Evolutionary conservation across 306 rosid genomes (phyloP).

Genomic region (Lathyrus tuberosus): DNA sequence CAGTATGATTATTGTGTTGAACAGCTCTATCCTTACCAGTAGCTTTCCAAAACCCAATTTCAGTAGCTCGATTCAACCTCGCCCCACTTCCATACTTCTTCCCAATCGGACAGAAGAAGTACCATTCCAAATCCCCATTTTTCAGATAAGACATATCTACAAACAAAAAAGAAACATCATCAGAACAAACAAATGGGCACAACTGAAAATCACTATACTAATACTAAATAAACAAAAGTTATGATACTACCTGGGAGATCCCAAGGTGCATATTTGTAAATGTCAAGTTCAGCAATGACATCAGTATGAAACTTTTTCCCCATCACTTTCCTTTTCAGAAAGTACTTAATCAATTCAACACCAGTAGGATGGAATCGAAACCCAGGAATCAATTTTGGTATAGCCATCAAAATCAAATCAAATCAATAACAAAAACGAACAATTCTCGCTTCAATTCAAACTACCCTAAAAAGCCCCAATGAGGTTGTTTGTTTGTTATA

Average conservation of each 20-base stretch:
- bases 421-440: constrained; percentile 8
- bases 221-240: neutral
- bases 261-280: constrained; percentile 71
- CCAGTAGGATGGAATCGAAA: constrained; percentile 74
- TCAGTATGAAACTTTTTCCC: constrained; percentile 40
- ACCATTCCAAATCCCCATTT: constrained; percentile 69
- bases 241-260: constrained; percentile 70
- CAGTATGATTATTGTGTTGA: constrained; percentile 18
- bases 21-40: constrained; percentile 69
- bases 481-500: neutral
- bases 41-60: constrained; percentile 72
- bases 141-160: constrained; percentile 53
- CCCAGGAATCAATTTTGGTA: constrained; percentile 53
- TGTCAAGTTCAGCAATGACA: constrained; percentile 61
- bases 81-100: constrained; percentile 64
- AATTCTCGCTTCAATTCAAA: neutral
- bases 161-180: neutral
- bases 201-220: neutral
- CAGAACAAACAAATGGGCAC: neutral
- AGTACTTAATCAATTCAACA: constrained; percentile 59
- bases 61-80: constrained; percentile 62
- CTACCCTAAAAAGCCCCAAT: neutral
- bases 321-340: constrained; percentile 63
- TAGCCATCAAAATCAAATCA: constrained; percentile 40
- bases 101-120: constrained; percentile 63